Conservation (phyloP, 1,139 yeast species). For the Debaryomyces udenii region DNA sequence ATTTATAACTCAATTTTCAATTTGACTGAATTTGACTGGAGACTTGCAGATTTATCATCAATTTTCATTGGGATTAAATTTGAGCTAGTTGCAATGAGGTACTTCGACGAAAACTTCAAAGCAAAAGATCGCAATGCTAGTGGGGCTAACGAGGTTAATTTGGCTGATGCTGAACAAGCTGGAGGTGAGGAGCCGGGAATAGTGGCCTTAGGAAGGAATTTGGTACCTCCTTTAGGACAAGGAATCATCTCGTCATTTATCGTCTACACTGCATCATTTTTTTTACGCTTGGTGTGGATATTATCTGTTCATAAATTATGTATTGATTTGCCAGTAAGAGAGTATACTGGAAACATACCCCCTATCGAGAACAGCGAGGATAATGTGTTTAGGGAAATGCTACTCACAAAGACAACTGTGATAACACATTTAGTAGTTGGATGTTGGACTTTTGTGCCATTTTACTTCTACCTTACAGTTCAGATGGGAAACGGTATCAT, state of each 20-base stretch:
- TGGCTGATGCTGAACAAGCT: constrained; percentile 8
- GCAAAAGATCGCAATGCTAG: constrained; percentile 7
- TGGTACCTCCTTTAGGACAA: constrained; percentile 9
- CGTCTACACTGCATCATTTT: constrained; percentile 9
- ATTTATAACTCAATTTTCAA: constrained; percentile 3
- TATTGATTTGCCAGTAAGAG: constrained; percentile 28
- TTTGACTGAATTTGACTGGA: constrained; percentile 22
- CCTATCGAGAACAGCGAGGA: constrained; percentile 7
- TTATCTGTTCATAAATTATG: constrained; percentile 26
- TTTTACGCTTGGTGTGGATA: constrained; percentile 27
- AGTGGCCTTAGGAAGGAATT: constrained; percentile 10
- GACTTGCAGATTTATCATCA: constrained; percentile 27
- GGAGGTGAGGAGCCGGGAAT: constrained; percentile 4
- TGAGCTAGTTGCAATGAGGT: constrained; percentile 20
- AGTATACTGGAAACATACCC: constrained; percentile 5
- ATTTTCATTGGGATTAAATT: constrained; percentile 26
- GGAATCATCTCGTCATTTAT: constrained; percentile 2
- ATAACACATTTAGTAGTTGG: constrained; percentile 26
- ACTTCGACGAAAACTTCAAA: constrained; percentile 17
- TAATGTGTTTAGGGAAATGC: constrained; percentile 11
- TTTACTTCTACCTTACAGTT: constrained; percentile 7
- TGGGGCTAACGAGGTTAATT: constrained; percentile 15
- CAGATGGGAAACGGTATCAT: constrained; percentile 9
- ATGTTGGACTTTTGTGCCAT: constrained; percentile 28
- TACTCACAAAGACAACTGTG: constrained; percentile 19